Base-by-base conservation (phyloP, 1,284 basidiomycete species). In the Ustilago vetiveriae region DNA sequence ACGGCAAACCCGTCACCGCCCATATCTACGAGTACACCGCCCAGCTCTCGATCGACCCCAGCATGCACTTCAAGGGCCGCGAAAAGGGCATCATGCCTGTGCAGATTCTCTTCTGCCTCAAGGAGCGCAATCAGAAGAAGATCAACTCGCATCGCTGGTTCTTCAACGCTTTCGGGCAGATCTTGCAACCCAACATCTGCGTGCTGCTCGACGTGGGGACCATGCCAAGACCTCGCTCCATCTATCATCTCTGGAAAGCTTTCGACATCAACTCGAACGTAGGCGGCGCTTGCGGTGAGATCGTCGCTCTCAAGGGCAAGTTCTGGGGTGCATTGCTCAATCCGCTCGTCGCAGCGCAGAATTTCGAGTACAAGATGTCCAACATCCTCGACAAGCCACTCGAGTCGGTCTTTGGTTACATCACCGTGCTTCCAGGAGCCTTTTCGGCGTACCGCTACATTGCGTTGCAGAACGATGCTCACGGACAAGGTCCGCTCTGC, bases 221-320 rank as follows among this genome's bases (percentile, higher is more conserved):
- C 0, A 89, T 90, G 86, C 94, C 94, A 0, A 36, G 77, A 21
- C 48, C 74, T 3, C 53, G 62, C 13, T 67, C 66, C 32, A 94
- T 97, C 77, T 98, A 97, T 82, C 92, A 96, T 77, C 84, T 98
- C 10, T 97, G 94, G 94, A 96, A 97, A 83, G 90, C 92, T 4
- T 97, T 98, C 68, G 94, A 97, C 80, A 90, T 94, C 83, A 94
- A 96, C 83, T 91, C 90, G 24, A 94, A 95, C 70, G 92, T 96
- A 29, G 94, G 93, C 0, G 94, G 95, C 24, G 94, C 95, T 5
- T 96, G 93, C 79, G 94, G 94, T n/a, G 94, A 96, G 51, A 95
- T 96, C 50, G 92, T 94, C 23, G 92, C 93, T 2, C 85, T 93
- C 65, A 94, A 94, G 83, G 92, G 92, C 40, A 90, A 88, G 83